phyloP scores from a whole-genome alignment of 768 basidiomycete genomes.

The Termitomyces sp. region DNA sequence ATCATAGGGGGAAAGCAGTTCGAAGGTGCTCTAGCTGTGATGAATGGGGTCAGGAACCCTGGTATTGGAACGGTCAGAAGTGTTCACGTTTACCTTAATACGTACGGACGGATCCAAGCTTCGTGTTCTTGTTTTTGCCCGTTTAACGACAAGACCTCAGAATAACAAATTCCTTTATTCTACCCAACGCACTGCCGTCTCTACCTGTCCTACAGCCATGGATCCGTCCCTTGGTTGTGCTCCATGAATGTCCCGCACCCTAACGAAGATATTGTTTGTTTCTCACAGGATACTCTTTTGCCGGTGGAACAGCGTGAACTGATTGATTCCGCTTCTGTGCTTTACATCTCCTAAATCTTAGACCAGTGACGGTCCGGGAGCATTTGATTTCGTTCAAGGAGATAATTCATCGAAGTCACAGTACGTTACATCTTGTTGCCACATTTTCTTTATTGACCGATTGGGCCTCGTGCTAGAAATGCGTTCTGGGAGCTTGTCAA shows the following conservation, averaged over 20 bases:
- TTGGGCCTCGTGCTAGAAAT: constrained; percentile 41
- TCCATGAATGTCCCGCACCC: background rate
- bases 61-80: constrained; percentile 62
- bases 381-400: constrained; percentile 75
- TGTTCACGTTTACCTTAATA: constrained; percentile 68
- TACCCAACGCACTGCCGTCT: constrained; percentile 60
- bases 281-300: constrained; percentile 62
- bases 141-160: too few relatives aligned
- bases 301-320: constrained; percentile 75
- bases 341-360: background rate
- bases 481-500: constrained; percentile 82
- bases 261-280: constrained; percentile 7
- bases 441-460: background rate
- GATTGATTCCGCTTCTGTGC: background rate
- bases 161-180: constrained; percentile 50
- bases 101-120: constrained; percentile 42
- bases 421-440: constrained; percentile 29
- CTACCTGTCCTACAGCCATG: constrained; percentile 76
- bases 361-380: constrained; percentile 72
- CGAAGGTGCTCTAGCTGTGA: constrained; percentile 61
- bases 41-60: constrained; percentile 44
- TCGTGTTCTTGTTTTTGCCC: background rate
- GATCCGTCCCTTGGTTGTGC: constrained; percentile 36
- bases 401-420: constrained; percentile 59
- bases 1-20: constrained; percentile 72